Conservation (phyloP, 768 basidiomycete genomes). For the Crepidotus variabilis region DNA sequence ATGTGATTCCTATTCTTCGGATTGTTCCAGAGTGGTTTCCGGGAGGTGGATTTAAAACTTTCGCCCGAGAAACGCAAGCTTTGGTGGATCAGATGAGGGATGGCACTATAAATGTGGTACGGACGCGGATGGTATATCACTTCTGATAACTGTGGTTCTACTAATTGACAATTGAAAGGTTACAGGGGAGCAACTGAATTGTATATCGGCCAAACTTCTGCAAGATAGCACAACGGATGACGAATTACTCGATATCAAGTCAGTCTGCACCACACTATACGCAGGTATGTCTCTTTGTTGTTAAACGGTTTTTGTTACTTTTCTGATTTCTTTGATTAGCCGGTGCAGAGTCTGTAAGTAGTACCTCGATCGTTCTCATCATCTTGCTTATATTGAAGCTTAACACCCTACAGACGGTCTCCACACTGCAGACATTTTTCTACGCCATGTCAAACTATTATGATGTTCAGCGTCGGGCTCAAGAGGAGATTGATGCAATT, state of each 20-base stretch:
- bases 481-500: not conserved
- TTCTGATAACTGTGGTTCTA: not conserved
- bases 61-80: not conserved
- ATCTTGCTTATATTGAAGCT: too few relatives aligned
- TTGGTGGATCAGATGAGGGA: constrained; percentile 1
- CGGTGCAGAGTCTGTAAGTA: too few relatives aligned
- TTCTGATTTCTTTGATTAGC: too few relatives aligned
- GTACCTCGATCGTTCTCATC: too few relatives aligned
- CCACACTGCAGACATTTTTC: not conserved
- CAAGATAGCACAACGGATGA: too few relatives aligned
- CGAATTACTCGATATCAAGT: too few relatives aligned
- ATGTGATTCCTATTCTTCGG: constrained; percentile 6
- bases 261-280: too few relatives aligned
- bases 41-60: constrained; percentile 6
- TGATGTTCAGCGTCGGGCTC: not conserved
- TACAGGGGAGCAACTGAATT: not conserved
- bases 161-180: not conserved
- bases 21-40: constrained; percentile 7
- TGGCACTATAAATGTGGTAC: not conserved
- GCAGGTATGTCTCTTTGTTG: too few relatives aligned
- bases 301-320: too few relatives aligned
- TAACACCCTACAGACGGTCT: not conserved
- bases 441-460: not conserved
- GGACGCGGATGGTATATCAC: not conserved
- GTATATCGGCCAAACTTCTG: too few relatives aligned